Evolutionary conservation across 164 flowering plant genomes (phyloP).

Genomic region (Liriodendron chinense): DNA sequence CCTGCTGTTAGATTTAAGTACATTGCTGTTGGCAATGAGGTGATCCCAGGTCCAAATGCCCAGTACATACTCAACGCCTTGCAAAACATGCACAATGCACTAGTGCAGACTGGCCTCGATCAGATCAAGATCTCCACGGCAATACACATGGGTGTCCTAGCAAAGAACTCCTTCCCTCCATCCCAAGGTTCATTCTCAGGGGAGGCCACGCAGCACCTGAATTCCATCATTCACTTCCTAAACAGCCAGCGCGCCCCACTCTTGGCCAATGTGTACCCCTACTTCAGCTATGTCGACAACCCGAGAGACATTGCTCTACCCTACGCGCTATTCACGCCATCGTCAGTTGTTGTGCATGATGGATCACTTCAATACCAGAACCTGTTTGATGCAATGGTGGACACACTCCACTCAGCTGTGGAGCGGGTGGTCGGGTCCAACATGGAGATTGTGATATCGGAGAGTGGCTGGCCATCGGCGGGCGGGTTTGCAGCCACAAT

Average conservation of each 20-base stretch:
- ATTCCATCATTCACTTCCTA: constrained; percentile 26
- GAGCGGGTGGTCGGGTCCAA: constrained; percentile 5
- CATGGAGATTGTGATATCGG: constrained; percentile 8
- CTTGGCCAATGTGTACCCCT: constrained; percentile 41
- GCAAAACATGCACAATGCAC: constrained; percentile 1
- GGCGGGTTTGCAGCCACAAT: constrained; percentile 9
- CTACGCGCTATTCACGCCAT: constrained; percentile 34
- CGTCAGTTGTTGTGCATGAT: constrained; percentile 11
- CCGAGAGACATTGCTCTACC: constrained; percentile 10
- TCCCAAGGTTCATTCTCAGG: constrained; percentile 23
- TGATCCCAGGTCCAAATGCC: constrained; percentile 10
- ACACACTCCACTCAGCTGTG: constrained; percentile 22
- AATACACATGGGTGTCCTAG: constrained; percentile 7
- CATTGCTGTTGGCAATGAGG: constrained; percentile 19
- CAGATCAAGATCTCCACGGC: constrained; percentile 30
- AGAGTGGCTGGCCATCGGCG: constrained; percentile 21
- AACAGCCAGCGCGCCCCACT: constrained; percentile 22
- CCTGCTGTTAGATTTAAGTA: constrained; percentile 3
- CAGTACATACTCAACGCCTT: constrained; percentile 1
- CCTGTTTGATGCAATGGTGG: constrained; percentile 34
- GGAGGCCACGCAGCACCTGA: background rate
- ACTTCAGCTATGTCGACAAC: constrained; percentile 18
- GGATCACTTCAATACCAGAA: constrained; percentile 24
- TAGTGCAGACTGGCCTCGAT: background rate
- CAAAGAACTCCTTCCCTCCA: constrained; percentile 36